Evolutionary conservation across 2,329 filamentous ascomycete species (phyloP).

Genomic region (Ambrosiella cleistominuta): DNA sequence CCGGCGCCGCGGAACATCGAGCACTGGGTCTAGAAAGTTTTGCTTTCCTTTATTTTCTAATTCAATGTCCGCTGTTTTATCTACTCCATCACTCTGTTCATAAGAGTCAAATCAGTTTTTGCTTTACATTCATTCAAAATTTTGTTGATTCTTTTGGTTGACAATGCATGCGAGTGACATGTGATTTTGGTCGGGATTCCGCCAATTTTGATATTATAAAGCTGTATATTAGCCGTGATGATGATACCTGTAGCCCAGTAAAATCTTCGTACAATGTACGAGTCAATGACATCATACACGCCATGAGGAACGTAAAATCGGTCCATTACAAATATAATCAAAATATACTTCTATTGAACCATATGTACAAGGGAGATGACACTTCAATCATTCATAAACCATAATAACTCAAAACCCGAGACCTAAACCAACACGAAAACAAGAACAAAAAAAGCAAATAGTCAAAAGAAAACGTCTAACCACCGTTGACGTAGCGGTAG

Average conservation of each 20-base stretch:
- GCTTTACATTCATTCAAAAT: too few species aligned
- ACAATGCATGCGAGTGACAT: neutral
- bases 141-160: too few species aligned
- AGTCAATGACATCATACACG: neutral
- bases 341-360: slow-evolving; percentile 1
- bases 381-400: slow-evolving; percentile 3
- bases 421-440: slow-evolving; percentile 1
- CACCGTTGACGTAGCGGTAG: slow-evolving; percentile 30
- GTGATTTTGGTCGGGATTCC: too few species aligned
- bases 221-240: too few species aligned
- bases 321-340: neutral
- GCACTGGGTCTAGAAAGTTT: neutral
- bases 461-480: slow-evolving; percentile 18
- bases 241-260: neutral
- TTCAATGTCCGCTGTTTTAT: neutral
- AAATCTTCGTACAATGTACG: neutral
- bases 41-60: neutral
- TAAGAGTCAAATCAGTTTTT: neutral
- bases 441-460: neutral
- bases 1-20: neutral
- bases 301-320: neutral
- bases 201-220: too few species aligned
- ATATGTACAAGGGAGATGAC: neutral
- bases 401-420: neutral
- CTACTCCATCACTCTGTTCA: neutral